Percentiles rank a stretch among this genome's conserved stretches.
Evolutionary conservation across 2,329 filamentous ascomycete species (phyloP).

Genomic region (Hypocreales sp.): DNA sequence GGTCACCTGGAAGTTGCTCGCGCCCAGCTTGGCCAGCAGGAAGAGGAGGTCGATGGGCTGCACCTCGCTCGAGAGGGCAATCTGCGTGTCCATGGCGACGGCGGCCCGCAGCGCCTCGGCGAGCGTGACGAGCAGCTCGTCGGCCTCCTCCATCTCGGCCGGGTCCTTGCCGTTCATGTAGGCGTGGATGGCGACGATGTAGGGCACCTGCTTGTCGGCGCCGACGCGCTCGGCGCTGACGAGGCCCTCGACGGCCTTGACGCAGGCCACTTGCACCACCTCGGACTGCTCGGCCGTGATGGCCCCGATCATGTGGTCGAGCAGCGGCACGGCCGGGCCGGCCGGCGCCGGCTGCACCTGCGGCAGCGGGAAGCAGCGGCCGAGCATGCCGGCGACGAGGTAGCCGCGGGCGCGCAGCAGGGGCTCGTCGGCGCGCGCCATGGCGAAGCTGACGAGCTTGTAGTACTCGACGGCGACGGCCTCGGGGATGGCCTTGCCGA

Average conservation of each 20-base stretch:
- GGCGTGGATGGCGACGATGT: conserved; percentile 47
- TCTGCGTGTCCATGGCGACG: conserved; percentile 62
- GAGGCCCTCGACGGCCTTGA: conserved; percentile 66
- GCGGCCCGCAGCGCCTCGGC: conserved; percentile 74
- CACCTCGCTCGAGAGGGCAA: conserved; percentile 56
- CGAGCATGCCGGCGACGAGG: conserved; percentile 67
- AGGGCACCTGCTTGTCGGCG: conserved; percentile 40
- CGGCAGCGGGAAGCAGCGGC: conserved; percentile 50
- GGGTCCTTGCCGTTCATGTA: conserved; percentile 73
- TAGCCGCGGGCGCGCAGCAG: conserved; percentile 79
- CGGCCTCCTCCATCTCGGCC: conserved; percentile 69
- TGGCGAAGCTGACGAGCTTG: conserved; percentile 64
- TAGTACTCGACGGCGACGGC: conserved; percentile 61
- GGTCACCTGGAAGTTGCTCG: conserved; percentile 80
- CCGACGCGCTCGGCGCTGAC: conserved; percentile 36
- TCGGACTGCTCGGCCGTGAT: conserved; percentile 66
- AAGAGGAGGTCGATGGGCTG: conserved; percentile 75
- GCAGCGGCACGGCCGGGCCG: conserved; percentile 23
- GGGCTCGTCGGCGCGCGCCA: conserved; percentile 51
- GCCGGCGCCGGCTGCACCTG: conserved; percentile 15
- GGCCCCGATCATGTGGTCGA: conserved; percentile 59
- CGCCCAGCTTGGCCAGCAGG: conserved; percentile 73
- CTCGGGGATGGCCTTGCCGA: conserved; percentile 52
- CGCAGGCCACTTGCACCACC: conserved; percentile 81
- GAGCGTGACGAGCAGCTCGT: conserved; percentile 82